Evolutionary conservation across 495 filamentous ascomycete species (phyloP), one percentile per base, ranked within the genome.

Genomic region (Paragyromitra xinjiangensis): DNA sequence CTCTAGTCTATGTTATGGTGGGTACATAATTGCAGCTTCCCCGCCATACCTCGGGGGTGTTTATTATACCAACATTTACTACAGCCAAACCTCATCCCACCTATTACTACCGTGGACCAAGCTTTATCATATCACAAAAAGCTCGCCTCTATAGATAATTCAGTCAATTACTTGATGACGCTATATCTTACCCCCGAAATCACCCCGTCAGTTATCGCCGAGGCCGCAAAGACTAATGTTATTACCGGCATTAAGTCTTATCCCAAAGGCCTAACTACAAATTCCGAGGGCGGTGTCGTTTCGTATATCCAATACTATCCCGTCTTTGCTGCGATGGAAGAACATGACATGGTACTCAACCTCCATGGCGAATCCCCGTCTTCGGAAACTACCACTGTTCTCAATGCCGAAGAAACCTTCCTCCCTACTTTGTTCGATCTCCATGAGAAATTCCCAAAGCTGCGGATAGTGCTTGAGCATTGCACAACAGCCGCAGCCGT

Each of bases 121-220:
- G 93, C 92, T 37, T 84, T 97, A 19, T 89, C 91, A 65, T 98
- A 97, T 85, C 87, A 91, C 78, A 84, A 86, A 64, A 85, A 86
- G 8, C 87, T 98, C 62, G 84, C 88, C 77, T 85, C 87, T 64
- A 85, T 94, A 77, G 92, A 91, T 62, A 90, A 91, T 0, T 87
- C 88, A 45, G 90, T 97, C 55, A 90, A 88, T 69, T 97, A 90
- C 81, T 88, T 97, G 69, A 97, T 98, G 94, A 92, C 93, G 3
- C 87, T 98, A 34, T 98, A 95, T 82, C 89, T 96, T 45, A 91
- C 93, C 80, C 87, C 91, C 58, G 88, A 85, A 37, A 88, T 97
- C 63, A 97, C 92, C 2, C 92, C 94, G 6, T 91, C 92, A 44
- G 89, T 89, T 12, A 93, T 98, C 70, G 86, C 87, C 56, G 89